Evolutionary conservation across 169 alveolate genomes (phyloP), one percentile per base, ranked within the genome.

Genomic region (Cryptosporidium bovis): DNA sequence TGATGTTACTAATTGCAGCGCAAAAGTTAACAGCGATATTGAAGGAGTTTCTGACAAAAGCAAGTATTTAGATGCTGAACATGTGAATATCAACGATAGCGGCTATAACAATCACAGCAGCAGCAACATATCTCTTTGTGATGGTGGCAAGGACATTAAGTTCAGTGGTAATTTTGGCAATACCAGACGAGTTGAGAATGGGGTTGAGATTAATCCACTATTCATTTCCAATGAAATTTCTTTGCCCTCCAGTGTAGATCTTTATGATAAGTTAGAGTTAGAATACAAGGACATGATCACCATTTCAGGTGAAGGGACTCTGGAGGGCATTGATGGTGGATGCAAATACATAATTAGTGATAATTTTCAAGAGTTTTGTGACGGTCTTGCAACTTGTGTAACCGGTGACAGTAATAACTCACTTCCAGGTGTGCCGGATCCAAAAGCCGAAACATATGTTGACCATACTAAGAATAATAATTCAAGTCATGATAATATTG

Each of bases 181-280:
- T 8, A 3, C 48, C 13, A 40, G 1, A 40, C 4, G 48, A 8
- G 10, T 40, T 40, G 48, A 40, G 48, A 8, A 40, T 8, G 13
- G 48, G 1, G 4, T 40, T 40, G 48, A 48, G 5, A 33, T 46
- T 50, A 8, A 40, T 6, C 48, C 48, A 8, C 1, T 8, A 3
- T 40, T 40, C 18, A 66, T 33, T 51, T 69, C 29, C 33, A 18
- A 5, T 33, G 20, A 46, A 8, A 18, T 69, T 15, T 33, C 46
- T 24, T n/a, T 69, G 27, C 83, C 83, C 16, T 69, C 83, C 18
- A 69, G 83, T 36, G 20, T n/a, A 15, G 67, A 55, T 12, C 66
- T 69, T 29, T 69, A 69, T 34, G 60, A 69, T 29, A 69, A 69
- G 33, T 27, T 69, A 27, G 83, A 51, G 40, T 56, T 40, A 8